Evolutionary conservation across 2,329 filamentous ascomycete genomes (phyloP).

Genomic region (Neocucurbitaria cava): DNA sequence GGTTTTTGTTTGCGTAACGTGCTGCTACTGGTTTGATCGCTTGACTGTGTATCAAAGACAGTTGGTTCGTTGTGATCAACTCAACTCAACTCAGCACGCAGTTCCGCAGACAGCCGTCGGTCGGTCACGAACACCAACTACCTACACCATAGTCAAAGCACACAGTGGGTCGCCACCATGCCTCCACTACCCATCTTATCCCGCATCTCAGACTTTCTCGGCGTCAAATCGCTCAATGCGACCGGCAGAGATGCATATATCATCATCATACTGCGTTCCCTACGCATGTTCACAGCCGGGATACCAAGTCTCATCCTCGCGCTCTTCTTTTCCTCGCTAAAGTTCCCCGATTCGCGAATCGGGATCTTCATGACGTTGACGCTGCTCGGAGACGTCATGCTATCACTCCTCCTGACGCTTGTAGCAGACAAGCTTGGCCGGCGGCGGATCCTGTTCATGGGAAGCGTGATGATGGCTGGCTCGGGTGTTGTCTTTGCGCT

Average conservation of each 20-base stretch:
- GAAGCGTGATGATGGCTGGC: conserved; percentile 46
- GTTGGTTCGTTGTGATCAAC: no score
- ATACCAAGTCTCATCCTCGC: conserved; percentile 48
- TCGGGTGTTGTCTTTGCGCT: conserved; percentile 46
- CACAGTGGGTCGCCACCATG: conserved; percentile 13
- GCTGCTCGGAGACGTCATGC: conserved; percentile 47
- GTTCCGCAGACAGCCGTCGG: no score
- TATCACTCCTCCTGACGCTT: conserved; percentile 48
- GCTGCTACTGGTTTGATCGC: no score
- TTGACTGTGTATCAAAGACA: no score
- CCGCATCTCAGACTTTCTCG: conserved; percentile 38
- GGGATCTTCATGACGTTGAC: conserved; percentile 52
- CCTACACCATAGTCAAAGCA: no score
- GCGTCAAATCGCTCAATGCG: conserved; percentile 39
- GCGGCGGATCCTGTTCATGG: conserved; percentile 44
- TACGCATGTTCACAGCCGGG: conserved; percentile 47
- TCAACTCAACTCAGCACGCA: no score
- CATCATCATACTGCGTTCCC: conserved; percentile 51
- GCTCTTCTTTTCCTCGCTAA: conserved; percentile 47
- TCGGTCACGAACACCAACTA: no score
- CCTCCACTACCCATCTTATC: conserved; percentile 19
- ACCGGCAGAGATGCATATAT: conserved; percentile 48
- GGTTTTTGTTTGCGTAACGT: no score
- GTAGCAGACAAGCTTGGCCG: conserved; percentile 48
- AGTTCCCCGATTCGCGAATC: conserved; percentile 45